These are phyloP conservation scores for Tanacetum coccineum DNA, from an alignment of 129 eudicot species.

Conservation along the genomic window DNA sequence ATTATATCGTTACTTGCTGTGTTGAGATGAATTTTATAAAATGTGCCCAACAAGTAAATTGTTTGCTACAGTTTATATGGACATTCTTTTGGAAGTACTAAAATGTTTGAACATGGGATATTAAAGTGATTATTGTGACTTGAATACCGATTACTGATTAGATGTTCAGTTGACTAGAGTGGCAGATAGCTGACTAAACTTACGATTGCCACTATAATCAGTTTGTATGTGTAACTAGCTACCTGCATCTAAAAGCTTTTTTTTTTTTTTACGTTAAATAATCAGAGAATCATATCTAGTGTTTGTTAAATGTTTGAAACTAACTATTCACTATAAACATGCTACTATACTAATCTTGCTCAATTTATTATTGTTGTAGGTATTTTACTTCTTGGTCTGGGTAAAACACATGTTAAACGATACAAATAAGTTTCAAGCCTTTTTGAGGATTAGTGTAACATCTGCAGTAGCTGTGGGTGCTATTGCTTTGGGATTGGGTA, in stretches of 20 bases:
- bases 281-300: not conserved
- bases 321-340: not conserved
- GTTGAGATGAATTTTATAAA: not conserved
- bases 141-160: too few species aligned
- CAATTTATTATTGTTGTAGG: constrained; percentile 38
- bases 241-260: not conserved
- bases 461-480: constrained; percentile 64
- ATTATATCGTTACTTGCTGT: not conserved
- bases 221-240: not conserved
- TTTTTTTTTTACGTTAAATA: not conserved
- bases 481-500: constrained; percentile 84
- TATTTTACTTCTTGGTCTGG: constrained; percentile 81
- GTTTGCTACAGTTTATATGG: not conserved
- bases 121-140: too few species aligned
- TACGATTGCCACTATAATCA: not conserved
- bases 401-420: constrained; percentile 72
- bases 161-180: too few species aligned
- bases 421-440: constrained; percentile 67
- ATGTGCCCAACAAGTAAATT: not conserved
- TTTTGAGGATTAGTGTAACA: constrained; percentile 81
- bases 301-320: not conserved
- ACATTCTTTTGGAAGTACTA: not conserved
- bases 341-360: not conserved
- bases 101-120: too few species aligned
- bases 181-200: too few species aligned